Evolutionary conservation across 441 rosid genomes (phyloP).

Genomic region (Erodium trifolium): DNA sequence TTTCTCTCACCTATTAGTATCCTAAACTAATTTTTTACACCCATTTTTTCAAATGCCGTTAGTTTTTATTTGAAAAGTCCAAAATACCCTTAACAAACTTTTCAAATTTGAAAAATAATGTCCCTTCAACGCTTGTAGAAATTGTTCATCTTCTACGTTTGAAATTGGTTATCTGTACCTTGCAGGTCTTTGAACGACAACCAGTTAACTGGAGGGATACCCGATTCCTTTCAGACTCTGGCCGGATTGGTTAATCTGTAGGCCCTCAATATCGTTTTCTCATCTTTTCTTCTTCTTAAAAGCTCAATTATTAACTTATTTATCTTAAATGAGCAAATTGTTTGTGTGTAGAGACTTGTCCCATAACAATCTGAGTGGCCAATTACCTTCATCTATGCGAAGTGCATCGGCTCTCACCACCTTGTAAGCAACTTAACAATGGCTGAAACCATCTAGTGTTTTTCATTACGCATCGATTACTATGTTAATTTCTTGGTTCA

Average conservation of each 20-base stretch:
- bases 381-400: constrained; percentile 60
- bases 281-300: constrained; percentile 2
- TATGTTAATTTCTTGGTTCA: constrained; percentile 12
- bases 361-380: constrained; percentile 56
- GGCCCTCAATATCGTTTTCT: constrained; percentile 10
- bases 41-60: too few relatives aligned
- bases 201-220: constrained; percentile 56
- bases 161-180: constrained; percentile 12
- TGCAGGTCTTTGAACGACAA: constrained; percentile 61
- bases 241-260: constrained; percentile 55
- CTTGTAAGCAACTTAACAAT: constrained; percentile 35
- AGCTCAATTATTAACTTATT: constrained; percentile 11
- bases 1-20: too few relatives aligned
- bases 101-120: too few relatives aligned
- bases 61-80: too few relatives aligned
- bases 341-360: constrained; percentile 62
- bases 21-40: too few relatives aligned
- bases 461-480: background rate
- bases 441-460: background rate
- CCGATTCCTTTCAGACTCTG: constrained; percentile 59
- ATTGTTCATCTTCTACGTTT: too few relatives aligned
- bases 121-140: too few relatives aligned
- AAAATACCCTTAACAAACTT: too few relatives aligned
- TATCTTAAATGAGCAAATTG: constrained; percentile 4
- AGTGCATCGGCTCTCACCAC: constrained; percentile 43